Evolutionary conservation across 169 alveolate species (phyloP).

Genomic region (Fabrea salina): DNA sequence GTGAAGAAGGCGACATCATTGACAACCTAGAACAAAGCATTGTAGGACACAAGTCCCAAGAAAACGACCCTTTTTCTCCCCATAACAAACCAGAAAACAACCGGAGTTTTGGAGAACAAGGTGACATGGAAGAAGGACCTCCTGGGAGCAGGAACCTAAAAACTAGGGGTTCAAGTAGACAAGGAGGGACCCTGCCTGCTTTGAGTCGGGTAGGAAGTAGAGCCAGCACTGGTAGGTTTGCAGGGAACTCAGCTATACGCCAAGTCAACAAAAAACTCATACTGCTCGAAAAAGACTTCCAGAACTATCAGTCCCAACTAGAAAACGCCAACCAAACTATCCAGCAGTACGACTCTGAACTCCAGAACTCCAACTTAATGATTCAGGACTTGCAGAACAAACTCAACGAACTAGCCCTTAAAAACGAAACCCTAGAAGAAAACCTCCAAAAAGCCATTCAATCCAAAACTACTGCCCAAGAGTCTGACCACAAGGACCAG

Average conservation of each 20-base stretch:
- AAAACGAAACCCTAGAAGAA: background rate
- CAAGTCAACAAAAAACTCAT: slow-evolving; percentile 10
- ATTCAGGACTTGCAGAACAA: background rate
- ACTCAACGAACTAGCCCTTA: background rate
- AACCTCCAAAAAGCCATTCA: background rate
- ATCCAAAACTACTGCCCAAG: background rate
- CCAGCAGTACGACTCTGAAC: background rate
- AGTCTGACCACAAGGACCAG: background rate
- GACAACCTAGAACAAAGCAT: slow-evolving; percentile 21
- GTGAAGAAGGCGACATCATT: slow-evolving; percentile 21
- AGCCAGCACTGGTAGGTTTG: background rate
- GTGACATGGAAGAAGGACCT: background rate
- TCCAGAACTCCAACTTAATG: background rate
- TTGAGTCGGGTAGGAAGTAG: background rate
- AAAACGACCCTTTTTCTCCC: background rate
- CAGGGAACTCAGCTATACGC: background rate
- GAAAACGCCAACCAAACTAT: background rate
- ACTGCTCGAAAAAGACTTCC: slow-evolving; percentile 2
- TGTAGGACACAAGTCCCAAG: background rate
- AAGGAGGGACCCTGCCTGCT: background rate
- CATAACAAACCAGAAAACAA: background rate
- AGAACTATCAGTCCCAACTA: background rate
- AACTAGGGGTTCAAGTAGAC: background rate
- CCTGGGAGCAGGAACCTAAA: background rate
- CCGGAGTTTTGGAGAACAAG: background rate